These are phyloP conservation scores for Triangularia setosa DNA, from an alignment of 2,329 filamentous ascomycete genomes.

Conservation along the genomic window DNA sequence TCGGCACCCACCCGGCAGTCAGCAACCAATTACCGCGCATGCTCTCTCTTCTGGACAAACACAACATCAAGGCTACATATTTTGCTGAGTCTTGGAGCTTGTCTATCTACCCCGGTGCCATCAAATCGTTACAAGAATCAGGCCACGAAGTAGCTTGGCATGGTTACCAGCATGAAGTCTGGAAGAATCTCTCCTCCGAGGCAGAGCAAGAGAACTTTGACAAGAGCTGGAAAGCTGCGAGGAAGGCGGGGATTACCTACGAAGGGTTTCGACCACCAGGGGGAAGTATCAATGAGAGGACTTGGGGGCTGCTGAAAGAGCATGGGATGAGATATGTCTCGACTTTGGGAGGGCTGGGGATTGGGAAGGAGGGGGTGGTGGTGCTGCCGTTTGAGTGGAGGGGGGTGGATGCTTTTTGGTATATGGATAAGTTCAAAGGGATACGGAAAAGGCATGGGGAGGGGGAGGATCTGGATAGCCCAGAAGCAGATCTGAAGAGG, in stretches of 20 bases:
- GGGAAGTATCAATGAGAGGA: conserved; percentile 25
- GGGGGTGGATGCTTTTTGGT: conserved; percentile 32
- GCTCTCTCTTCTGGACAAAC: conserved; percentile 24
- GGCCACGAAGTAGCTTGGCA: conserved; percentile 33
- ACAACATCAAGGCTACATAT: conserved; percentile 28
- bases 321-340: conserved; percentile 28
- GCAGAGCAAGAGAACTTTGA: conserved; percentile 26
- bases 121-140: conserved; percentile 15
- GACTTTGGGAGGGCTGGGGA: conserved; percentile 25
- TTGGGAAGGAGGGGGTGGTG: conserved; percentile 20
- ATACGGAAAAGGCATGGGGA: conserved; percentile 23
- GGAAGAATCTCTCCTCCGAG: conserved; percentile 18
- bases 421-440: conserved; percentile 30
- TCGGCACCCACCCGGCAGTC: conserved; percentile 28
- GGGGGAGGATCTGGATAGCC: conserved; percentile 13
- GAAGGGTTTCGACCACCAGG: conserved; percentile 30
- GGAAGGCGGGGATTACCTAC: conserved; percentile 19
- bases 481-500: conserved; percentile 20
- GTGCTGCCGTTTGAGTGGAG: conserved; percentile 32
- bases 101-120: conserved; percentile 24
- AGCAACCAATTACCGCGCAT: conserved; percentile 29
- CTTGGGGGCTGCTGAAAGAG: conserved; percentile 23
- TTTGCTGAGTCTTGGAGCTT: conserved; percentile 33
- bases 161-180: conserved; percentile 31
- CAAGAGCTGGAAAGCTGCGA: conserved; percentile 25